These are phyloP conservation scores for Cladosporium sp. DNA, from an alignment of 2,329 filamentous ascomycete species.

Conservation along the genomic window DNA sequence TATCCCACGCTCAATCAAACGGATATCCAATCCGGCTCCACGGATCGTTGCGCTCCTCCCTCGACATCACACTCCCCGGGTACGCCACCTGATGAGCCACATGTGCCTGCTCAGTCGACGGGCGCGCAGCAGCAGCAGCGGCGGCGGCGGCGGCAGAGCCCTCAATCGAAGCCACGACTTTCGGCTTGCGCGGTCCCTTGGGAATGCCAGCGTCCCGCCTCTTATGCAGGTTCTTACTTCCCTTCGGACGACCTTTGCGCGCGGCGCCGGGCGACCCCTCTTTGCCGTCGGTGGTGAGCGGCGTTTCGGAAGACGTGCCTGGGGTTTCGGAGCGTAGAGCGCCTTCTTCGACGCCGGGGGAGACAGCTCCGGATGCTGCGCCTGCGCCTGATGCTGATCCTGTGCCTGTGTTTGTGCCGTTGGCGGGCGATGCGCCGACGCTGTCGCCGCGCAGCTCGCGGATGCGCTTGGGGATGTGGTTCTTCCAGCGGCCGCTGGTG, in stretches of 20 bases:
- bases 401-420: conserved; percentile 19
- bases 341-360: conserved; percentile 1
- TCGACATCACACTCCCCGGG: neutral
- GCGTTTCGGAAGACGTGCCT: conserved; percentile 17
- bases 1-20: neutral
- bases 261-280: conserved; percentile 18
- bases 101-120: neutral
- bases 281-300: conserved; percentile 19
- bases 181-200: conserved; percentile 46
- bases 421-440: conserved; percentile 18
- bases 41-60: conserved; percentile 9
- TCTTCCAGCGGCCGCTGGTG: conserved; percentile 32
- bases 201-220: conserved; percentile 51
- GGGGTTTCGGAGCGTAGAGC: conserved; percentile 17
- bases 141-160: neutral
- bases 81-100: neutral
- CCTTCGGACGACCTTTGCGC: conserved; percentile 42
- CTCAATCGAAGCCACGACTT: conserved; percentile 20
- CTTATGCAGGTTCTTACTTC: conserved; percentile 49
- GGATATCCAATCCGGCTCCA: conserved; percentile 7
- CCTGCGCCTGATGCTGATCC: neutral
- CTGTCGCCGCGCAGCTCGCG: conserved; percentile 48
- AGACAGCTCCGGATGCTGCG: neutral
- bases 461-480: conserved; percentile 44
- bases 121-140: neutral